Conservation (phyloP, 2,329 filamentous ascomycete species). For the Calonectria multiphialidica region DNA sequence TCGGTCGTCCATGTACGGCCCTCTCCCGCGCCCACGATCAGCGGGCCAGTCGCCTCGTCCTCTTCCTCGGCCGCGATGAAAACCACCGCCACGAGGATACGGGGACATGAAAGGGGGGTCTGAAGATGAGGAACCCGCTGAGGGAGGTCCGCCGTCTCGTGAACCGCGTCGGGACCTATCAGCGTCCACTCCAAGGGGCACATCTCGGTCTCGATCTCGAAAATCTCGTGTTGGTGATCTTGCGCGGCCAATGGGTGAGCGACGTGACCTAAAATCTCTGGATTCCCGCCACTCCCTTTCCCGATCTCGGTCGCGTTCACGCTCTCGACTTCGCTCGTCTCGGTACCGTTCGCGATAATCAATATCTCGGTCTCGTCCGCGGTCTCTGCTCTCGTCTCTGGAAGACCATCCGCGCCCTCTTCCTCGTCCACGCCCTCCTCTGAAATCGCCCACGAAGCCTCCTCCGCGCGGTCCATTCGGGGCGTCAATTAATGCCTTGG, state of each 20-base stretch:
- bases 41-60: slow-evolving; percentile 56
- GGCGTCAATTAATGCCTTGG: slow-evolving; percentile 81
- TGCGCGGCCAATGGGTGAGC: slow-evolving; percentile 69
- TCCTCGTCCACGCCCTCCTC: slow-evolving; percentile 63
- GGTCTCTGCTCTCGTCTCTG: slow-evolving; percentile 72
- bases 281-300: slow-evolving; percentile 60
- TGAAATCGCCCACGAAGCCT: slow-evolving; percentile 74
- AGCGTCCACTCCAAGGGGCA: slow-evolving; percentile 73
- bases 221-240: slow-evolving; percentile 78
- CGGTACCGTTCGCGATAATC: slow-evolving; percentile 72
- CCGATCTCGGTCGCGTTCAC: slow-evolving; percentile 67
- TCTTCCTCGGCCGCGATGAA: slow-evolving; percentile 65
- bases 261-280: slow-evolving; percentile 58
- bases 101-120: slow-evolving; percentile 70
- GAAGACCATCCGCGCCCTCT: slow-evolving; percentile 68
- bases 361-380: slow-evolving; percentile 69
- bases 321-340: slow-evolving; percentile 71
- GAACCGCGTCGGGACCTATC: slow-evolving; percentile 77
- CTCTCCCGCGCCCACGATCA: slow-evolving; percentile 66
- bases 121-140: slow-evolving; percentile 77
- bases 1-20: slow-evolving; percentile 69
- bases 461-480: slow-evolving; percentile 77
- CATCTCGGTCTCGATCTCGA: slow-evolving; percentile 69
- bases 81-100: slow-evolving; percentile 68
- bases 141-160: slow-evolving; percentile 76